phyloP scores from a whole-genome alignment of 768 basidiomycete species.

The Coprinopsis marcescibilis region DNA sequence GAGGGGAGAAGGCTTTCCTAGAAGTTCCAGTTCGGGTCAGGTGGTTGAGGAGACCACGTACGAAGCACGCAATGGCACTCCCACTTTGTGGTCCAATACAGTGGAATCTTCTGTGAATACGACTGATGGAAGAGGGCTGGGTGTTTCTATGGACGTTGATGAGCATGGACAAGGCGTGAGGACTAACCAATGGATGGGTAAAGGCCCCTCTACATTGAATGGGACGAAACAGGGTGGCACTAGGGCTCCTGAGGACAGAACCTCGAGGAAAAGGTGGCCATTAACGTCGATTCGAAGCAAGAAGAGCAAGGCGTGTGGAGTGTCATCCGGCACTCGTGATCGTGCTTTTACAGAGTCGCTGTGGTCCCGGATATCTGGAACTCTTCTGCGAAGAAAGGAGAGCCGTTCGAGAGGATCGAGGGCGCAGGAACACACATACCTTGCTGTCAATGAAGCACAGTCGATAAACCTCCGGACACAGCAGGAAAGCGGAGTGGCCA shows the following conservation, averaged over 20 bases:
- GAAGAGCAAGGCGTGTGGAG: background rate
- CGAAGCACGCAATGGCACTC: background rate
- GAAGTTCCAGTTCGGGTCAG: background rate
- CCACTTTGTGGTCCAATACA: slow-evolving; percentile 6
- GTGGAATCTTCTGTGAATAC: slow-evolving; percentile 11
- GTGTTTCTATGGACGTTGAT: background rate
- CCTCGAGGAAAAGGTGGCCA: slow-evolving; percentile 6
- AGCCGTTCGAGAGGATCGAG: no score
- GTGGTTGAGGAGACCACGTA: background rate
- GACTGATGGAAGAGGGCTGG: background rate
- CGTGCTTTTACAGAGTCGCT: background rate
- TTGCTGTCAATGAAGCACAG: no score
- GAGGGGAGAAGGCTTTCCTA: background rate
- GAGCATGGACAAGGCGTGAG: slow-evolving; percentile 2
- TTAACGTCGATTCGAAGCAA: slow-evolving; percentile 6
- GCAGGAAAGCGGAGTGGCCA: no score
- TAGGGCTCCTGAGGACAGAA: background rate
- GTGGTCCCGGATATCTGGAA: slow-evolving; percentile 4
- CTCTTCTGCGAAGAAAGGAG: background rate
- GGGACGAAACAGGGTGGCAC: no score
- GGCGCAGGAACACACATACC: no score
- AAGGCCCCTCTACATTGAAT: background rate
- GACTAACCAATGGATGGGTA: background rate
- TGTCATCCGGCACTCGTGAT: background rate
- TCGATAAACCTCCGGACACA: no score